A percentile compares a stretch with the other conserved stretches of the same genome.
Evolutionary conservation across 2,329 filamentous ascomycete species (phyloP).

Genomic region (Xylaria sp.): DNA sequence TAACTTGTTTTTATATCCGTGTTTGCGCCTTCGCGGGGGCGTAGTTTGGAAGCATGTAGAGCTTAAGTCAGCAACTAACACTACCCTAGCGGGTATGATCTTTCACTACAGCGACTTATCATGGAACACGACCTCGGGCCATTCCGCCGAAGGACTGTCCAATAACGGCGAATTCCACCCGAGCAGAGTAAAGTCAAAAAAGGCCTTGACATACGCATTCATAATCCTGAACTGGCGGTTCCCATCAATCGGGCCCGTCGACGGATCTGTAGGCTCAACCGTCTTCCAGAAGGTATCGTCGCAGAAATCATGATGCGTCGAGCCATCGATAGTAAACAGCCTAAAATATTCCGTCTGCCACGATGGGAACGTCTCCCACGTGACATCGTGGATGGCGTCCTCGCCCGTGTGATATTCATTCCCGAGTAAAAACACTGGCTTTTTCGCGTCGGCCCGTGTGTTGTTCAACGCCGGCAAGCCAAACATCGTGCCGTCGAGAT

Average conservation of each 20-base stretch:
- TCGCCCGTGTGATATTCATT: neutral
- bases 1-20: no score
- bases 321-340: slow-evolving; percentile 18
- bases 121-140: slow-evolving; percentile 9
- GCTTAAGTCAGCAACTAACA: neutral
- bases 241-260: slow-evolving; percentile 18
- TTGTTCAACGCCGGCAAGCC: neutral
- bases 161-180: slow-evolving; percentile 20
- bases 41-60: neutral
- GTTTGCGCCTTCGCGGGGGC: no score
- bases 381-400: slow-evolving; percentile 7
- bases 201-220: slow-evolving; percentile 15
- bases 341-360: slow-evolving; percentile 26
- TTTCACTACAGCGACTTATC: neutral
- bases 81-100: no score
- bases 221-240: slow-evolving; percentile 11
- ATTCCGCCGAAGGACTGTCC: slow-evolving; percentile 16
- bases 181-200: slow-evolving; percentile 24
- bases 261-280: slow-evolving; percentile 20
- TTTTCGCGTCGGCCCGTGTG: slow-evolving; percentile 14
- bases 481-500: slow-evolving; percentile 32
- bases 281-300: slow-evolving; percentile 31
- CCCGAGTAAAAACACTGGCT: slow-evolving; percentile 12
- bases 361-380: slow-evolving; percentile 28
- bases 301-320: slow-evolving; percentile 29